Evolutionary conservation across 2,329 filamentous ascomycete genomes (phyloP), one percentile per base, ranked within the genome.

Genomic region (Fusarium coicis): DNA sequence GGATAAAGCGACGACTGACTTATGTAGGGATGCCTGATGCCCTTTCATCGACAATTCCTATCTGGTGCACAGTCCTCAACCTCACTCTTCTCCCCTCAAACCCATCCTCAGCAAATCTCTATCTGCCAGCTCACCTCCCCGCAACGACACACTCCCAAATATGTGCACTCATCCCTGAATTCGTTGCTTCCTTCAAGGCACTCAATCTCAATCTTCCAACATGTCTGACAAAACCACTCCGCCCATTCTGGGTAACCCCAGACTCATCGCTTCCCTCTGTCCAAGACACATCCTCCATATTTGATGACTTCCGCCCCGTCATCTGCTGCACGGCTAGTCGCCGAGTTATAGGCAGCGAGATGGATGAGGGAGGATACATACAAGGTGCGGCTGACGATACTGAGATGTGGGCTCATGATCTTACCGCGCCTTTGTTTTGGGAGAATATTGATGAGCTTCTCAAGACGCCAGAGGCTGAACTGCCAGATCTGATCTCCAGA

Each of bases 381-480:
- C 96, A 98, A 82, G 96, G 96, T 56, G 96, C 96, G 2, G 96
- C 93, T 5, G 96, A 99, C 81, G 96, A 99, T 80, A 94, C 93
- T 18, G 96, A 99, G 85, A 94, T 93, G 75, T 99, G 96, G 96
- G 92, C 95, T 3, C 84, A 89, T 59, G 94, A 94, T 0, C 87
- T 98, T 21, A 96, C 93, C 1, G 90, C 96, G 0, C 80, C 84
- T 1, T 72, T 96, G 1, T 99, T 97, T 82, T 99, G 96, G 96
- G 82, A 81, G 5, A 86, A 97, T 75, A 85, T 84, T 46, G 84
- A 88, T 1, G 43, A 79, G 10, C 84, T 98, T 16, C 84, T 97
- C 26, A 81, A 81, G 0, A 88, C 91, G 0, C 78, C 87, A 0
- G 95, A 98, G 77, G 87, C 89, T 15, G 90, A 94, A 5, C 81